Base-by-base conservation (phyloP, 805 yeast species). In the Candida ipomoeae region DNA sequence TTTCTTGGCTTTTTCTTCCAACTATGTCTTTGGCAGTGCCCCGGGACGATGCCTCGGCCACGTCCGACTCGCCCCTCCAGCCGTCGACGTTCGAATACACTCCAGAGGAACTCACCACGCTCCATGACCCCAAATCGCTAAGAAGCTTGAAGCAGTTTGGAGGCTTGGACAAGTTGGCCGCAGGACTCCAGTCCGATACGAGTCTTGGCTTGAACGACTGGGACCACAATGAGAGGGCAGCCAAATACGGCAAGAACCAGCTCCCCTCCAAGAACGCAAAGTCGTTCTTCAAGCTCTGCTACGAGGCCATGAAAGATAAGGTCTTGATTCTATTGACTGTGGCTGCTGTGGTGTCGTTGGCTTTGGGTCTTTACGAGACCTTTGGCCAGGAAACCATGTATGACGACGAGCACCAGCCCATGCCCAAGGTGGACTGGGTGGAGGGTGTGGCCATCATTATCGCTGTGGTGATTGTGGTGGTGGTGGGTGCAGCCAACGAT, bases 371-470 rank as follows among this genome's bases (percentile, higher is more conserved):
- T 6, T 94, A 94, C 65, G 96, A 94, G 68, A 84, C 96, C 1
- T 86, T 90, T 70, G 96, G 95, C 39, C 87, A 87, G 56, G 90
- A 85, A 0, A 75, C 88, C 0, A 82, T 81, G 62, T 80, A 79
- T 59, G 97, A 92, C 65, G 82, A 79, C 5, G 88, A 89, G 55
- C 96, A 96, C 26, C 75, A 81, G 20, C 74, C 81, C 18, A 66
- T 83, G 49, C 97, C 97, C 15, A 81, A 83, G 60, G 95, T 94
- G 32, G 96, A 92, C 61, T 94, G 98, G 97, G 96, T 95, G 44
- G 99, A 94, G 73, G 99, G 99, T 59, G 96, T 91, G 36, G 99
- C 99, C 38, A 94, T 94, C 63, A 80, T 94, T 58, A 86, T 86
- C 3, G 99, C 99, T 18, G 87, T 94, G 21, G 61, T 82, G 4